Base-by-base conservation (phyloP, 1,139 yeast species). In the Arxiozyma slooffiae region DNA sequence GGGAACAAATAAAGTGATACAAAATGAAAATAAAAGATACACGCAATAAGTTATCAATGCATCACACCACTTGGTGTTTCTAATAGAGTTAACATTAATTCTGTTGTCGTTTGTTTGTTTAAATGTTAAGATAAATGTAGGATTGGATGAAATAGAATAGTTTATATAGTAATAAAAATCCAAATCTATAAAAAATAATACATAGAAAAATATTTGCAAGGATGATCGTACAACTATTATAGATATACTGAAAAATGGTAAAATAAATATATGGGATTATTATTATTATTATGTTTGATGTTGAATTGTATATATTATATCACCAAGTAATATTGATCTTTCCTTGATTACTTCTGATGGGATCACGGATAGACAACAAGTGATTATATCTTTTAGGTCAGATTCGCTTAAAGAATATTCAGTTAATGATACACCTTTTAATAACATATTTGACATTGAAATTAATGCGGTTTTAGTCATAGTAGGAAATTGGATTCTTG, bases 341-440 rank as follows among this genome's bases (percentile, higher is more conserved):
- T 48, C 21, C 1, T 55, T 38, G 2, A 63, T 52, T 7, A 37
- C 20, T 1, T 57, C 52, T 1, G 38, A 41, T 2, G 66, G 64
- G 11, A 61, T 36, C 1, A 59, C 59, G n/a, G 54, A 56, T 11
- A 61, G 24, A 44, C 66, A 61, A 26, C 57, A 55, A 17, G 38
- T 38, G 11, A 63, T 30, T 58, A 63, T 62, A 24, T 61, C 60
- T 43, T 48, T 50, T 6, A 62, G 22, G 3, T 48, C 53, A 6
- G 48, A 47, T 30, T 63, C 67, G 3, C 60, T 48, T 11, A 61
- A 41, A 34, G 53, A 47, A 17, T 54, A 47, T 38, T 58, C 66
- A 4, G 65, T 53, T 7, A 56, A 50, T 1, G 48, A 16, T 6
- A 63, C 53, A 11, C 66, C 67, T 50, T 60, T 61, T 20, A 63